These are phyloP conservation scores for Didymella keratinophila DNA, from an alignment of 2,329 filamentous ascomycete genomes.

Conservation along the genomic window DNA sequence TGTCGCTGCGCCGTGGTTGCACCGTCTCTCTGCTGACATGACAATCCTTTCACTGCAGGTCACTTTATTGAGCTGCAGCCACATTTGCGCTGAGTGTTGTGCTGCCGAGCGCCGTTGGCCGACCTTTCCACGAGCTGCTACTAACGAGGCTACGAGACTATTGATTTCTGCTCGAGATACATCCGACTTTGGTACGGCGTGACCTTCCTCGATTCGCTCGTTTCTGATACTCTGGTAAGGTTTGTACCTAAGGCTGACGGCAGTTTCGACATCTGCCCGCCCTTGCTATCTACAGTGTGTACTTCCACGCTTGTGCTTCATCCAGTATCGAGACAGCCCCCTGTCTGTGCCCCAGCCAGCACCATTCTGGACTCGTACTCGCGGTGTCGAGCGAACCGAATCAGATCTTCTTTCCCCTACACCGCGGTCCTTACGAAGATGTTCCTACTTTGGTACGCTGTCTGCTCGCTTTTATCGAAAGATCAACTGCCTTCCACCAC, in stretches of 20 bases:
- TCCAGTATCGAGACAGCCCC: constrained; percentile 10
- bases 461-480: constrained; percentile 8
- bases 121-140: constrained; percentile 1
- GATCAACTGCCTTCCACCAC: constrained; percentile 9
- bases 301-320: constrained; percentile 17
- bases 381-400: constrained; percentile 1
- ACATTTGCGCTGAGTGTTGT: constrained; percentile 9
- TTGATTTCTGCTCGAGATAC: constrained; percentile 10
- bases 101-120: constrained; percentile 9
- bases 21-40: constrained; percentile 14
- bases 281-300: constrained; percentile 12
- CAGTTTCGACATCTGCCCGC: constrained; percentile 21
- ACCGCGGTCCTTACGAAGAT: not conserved
- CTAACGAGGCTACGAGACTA: constrained; percentile 7
- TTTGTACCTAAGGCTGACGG: constrained; percentile 19
- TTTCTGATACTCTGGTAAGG: constrained; percentile 14
- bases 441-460: constrained; percentile 1
- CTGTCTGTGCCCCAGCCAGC: constrained; percentile 19
- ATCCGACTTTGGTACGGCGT: constrained; percentile 15
- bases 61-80: constrained; percentile 20
- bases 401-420: not conserved
- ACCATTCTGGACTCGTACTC: not conserved
- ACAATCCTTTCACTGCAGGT: constrained; percentile 4
- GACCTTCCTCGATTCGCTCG: constrained; percentile 8
- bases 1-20: constrained; percentile 7